Evolutionary conservation across 371 early-diverging fungal species (phyloP).

Genomic region (Mortierella polycephala): DNA sequence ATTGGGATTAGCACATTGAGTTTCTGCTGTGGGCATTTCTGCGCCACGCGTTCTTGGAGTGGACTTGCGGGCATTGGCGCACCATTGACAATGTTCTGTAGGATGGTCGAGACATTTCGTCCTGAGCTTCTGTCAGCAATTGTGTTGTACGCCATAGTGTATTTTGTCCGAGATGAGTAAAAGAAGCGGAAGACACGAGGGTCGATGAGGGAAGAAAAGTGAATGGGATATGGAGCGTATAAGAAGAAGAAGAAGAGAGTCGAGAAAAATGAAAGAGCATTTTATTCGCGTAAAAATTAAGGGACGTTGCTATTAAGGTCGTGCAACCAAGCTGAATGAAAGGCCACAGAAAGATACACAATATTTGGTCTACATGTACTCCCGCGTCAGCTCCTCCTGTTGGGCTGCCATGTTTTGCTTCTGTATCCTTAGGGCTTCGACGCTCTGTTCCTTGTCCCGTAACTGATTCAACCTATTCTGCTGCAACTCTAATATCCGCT

Average conservation of each 20-base stretch:
- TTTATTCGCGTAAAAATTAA: neutral
- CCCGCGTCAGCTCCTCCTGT: no score
- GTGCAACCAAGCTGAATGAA: neutral
- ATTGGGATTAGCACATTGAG: no score
- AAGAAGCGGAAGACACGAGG: neutral
- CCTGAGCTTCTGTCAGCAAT: constrained; percentile 30
- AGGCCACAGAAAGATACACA: neutral
- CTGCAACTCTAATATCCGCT: constrained; percentile 39
- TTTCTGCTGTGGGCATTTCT: neutral
- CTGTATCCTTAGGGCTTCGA: constrained; percentile 22
- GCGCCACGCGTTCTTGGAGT: neutral
- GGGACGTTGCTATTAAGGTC: neutral
- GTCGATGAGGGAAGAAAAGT: neutral
- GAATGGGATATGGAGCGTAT: neutral
- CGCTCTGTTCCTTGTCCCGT: constrained; percentile 28
- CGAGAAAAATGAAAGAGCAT: neutral
- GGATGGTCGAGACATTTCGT: constrained; percentile 16
- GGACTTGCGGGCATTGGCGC: neutral
- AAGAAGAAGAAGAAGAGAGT: constrained; percentile 2
- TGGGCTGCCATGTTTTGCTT: constrained; percentile 28
- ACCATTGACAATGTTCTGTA: constrained; percentile 45
- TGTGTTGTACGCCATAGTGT: constrained; percentile 26
- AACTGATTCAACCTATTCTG: constrained; percentile 47
- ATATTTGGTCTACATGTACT: no score
- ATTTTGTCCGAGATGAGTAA: neutral